phyloP scores from a whole-genome alignment of 2,329 filamentous ascomycete species.

The Aspergillus ochraceoroseus region DNA sequence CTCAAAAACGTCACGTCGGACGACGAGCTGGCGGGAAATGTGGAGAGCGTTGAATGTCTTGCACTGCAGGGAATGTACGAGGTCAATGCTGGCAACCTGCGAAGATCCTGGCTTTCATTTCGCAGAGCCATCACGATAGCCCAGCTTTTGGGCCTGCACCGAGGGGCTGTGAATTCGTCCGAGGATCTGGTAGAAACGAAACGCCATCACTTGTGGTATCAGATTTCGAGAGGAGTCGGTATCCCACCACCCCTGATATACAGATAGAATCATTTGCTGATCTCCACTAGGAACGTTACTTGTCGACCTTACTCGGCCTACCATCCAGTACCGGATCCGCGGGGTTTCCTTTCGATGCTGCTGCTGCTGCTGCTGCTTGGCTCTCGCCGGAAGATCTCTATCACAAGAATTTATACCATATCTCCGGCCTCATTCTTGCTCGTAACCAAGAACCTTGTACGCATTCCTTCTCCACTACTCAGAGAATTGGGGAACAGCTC shows the following conservation, averaged over 20 bases:
- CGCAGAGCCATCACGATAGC: slow-evolving; percentile 1
- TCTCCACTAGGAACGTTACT: slow-evolving; percentile 1
- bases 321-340: not conserved
- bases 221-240: slow-evolving; percentile 1
- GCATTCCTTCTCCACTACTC: not conserved
- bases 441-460: slow-evolving; percentile 1
- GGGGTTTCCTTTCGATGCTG: not conserved
- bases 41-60: slow-evolving; percentile 1
- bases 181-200: not conserved
- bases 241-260: not conserved
- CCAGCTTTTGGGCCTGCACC: slow-evolving; percentile 2
- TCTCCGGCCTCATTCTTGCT: slow-evolving; percentile 1
- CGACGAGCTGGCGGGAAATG: not conserved
- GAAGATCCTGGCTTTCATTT: slow-evolving; percentile 3
- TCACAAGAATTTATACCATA: not conserved
- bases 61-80: slow-evolving; percentile 1
- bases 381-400: not conserved
- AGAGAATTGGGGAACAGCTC: not conserved
- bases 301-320: slow-evolving; percentile 1
- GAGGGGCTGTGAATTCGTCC: not conserved
- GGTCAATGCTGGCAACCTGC: slow-evolving; percentile 3
- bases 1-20: not conserved
- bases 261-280: not conserved
- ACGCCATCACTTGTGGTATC: slow-evolving; percentile 2
- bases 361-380: not conserved